A percentile compares a stretch with the other conserved stretches of the same genome.
Evolutionary conservation across 2,329 filamentous ascomycete genomes (phyloP).

Genomic region (Nakataea oryzae): DNA sequence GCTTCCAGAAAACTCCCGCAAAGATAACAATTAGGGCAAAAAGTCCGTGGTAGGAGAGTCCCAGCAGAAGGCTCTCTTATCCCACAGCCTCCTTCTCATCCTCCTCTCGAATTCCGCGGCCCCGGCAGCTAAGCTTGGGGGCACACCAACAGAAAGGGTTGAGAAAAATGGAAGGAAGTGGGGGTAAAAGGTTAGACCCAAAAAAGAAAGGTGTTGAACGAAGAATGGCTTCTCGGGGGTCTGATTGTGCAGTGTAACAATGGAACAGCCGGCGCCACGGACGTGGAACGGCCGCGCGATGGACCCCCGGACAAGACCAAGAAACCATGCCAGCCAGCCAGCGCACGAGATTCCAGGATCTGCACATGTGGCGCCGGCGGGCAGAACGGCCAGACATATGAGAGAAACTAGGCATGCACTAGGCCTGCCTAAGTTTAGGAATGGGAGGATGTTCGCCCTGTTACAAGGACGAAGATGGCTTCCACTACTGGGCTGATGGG

Average conservation of each 20-base stretch:
- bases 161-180: background rate
- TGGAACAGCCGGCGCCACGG: background rate
- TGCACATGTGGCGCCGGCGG: background rate
- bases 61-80: background rate
- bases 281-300: background rate
- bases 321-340: background rate
- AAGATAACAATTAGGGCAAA: slow-evolving; percentile 4
- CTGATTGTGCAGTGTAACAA: background rate
- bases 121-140: background rate
- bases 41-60: background rate
- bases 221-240: background rate
- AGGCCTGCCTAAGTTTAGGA: background rate
- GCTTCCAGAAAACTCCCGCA: background rate
- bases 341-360: background rate
- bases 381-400: background rate
- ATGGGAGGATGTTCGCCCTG: too few species aligned
- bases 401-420: background rate
- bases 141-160: background rate
- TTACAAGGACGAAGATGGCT: background rate
- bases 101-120: background rate
- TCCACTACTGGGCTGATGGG: background rate
- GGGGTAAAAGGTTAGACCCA: background rate
- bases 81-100: background rate
- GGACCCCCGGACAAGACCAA: background rate
- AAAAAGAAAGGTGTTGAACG: background rate